Evolutionary conservation across 2,329 filamentous ascomycete genomes (phyloP).

Genomic region (Sarocladiaceae sp.): DNA sequence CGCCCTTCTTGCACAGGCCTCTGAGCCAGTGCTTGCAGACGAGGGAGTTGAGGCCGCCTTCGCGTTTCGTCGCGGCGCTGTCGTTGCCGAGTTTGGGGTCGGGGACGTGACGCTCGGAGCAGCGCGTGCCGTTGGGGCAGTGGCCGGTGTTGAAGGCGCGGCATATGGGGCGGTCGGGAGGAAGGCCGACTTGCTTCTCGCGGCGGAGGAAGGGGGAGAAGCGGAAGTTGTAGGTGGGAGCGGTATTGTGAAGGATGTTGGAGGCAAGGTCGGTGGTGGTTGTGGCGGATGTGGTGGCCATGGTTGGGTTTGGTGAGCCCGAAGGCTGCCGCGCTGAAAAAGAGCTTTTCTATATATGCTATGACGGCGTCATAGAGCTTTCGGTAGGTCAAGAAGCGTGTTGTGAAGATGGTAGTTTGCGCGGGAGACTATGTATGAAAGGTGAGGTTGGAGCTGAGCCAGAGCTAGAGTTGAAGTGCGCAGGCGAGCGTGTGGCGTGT

Average conservation of each 20-base stretch:
- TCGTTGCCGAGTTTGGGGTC: constrained; percentile 23
- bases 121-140: constrained; percentile 78
- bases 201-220: constrained; percentile 81
- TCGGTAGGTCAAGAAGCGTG: too few relatives aligned
- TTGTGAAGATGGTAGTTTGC: too few relatives aligned
- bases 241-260: constrained; percentile 51
- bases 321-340: too few relatives aligned
- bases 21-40: constrained; percentile 99
- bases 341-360: too few relatives aligned
- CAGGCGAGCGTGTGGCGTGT: too few relatives aligned
- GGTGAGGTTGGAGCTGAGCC: too few relatives aligned
- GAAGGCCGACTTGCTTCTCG: constrained; percentile 78
- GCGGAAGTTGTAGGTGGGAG: constrained; percentile 62
- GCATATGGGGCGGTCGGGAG: constrained; percentile 73
- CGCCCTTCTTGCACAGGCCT: constrained; percentile 94
- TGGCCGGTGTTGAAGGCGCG: constrained; percentile 79
- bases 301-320: constrained; percentile 13
- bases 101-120: constrained; percentile 71
- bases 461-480: too few relatives aligned
- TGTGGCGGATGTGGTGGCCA: constrained; percentile 21
- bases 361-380: too few relatives aligned
- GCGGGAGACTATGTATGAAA: too few relatives aligned
- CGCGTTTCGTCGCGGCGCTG: constrained; percentile 22
- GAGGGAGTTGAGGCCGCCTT: constrained; percentile 65
- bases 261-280: constrained; percentile 22